Evolutionary conservation across 1,284 basidiomycete genomes (phyloP), one percentile per base, ranked within the genome.

Genomic region (Ceratobasidium sp.): DNA sequence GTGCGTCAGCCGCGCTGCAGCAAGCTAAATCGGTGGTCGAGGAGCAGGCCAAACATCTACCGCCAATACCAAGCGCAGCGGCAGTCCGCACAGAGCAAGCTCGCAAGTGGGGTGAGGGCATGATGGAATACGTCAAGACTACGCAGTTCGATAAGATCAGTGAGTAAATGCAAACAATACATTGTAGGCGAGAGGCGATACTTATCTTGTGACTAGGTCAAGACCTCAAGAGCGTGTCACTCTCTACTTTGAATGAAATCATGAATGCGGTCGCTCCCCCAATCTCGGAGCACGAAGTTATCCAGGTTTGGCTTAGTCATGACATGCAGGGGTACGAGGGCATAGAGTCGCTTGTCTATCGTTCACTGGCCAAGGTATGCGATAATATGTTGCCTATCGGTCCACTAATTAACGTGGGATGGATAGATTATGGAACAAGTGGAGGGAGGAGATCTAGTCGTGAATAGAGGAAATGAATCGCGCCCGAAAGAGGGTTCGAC

Each of bases 301-400:
- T 99, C 75, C 91, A 98, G 81, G 91, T 99, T 6, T 96, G 94
- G 89, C 85, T 99, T 48, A 92, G 92, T 78, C 96, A 99, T 84
- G 96, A 97, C 78, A 97, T 99, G 96, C 85, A 89, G 75, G 97
- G 98, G 14, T 98, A 98, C 80, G 95, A 96, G 71, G 98, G 97
- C 16, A 89, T 99, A 59, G 96, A 98, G 82, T 88, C 90, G n/a
- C 88, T 99, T n/a, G 94, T 96, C 13, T 99, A 98, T 83, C 89
- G 91, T 51, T 90, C 94, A 0, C 84, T 96, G 46, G 84, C 92
- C 34, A 87, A 90, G 80, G 94, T 94, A 79, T 74, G 90, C 81
- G 31, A 48, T 29, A 24, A 27, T 68, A 22, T 43, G 29, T 31
- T 24, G 39, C 7, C 19, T 14, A 3, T 1, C n/a, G 5, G 7